Evolutionary conservation across 805 yeast genomes (phyloP), one percentile per base, ranked within the genome.

Genomic region (Ogataea nonfermentans): DNA sequence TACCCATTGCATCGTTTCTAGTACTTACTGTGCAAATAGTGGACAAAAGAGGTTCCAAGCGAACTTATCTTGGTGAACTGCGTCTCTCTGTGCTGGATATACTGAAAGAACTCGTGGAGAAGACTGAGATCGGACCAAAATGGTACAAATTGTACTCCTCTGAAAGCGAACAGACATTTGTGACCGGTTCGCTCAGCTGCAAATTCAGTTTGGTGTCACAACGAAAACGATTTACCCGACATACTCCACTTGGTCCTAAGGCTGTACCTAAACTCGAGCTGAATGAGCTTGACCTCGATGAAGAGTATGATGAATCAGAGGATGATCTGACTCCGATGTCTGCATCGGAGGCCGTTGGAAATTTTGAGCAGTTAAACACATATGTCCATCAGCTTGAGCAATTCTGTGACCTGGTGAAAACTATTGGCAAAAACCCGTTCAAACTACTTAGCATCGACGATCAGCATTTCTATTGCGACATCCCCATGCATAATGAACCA

Each of bases 41-140:
- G 43, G 59, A 55, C 38, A 46, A 43, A 24, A 56, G 49, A 32
- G 46, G 49, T 24, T 35, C 47, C 5, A 43, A 44, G 32, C 47
- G 48, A 29, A 51, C 48, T 12, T 59, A 59, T 35, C 27, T 58
- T 13, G 64, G 64, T 7, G 64, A 59, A 33, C 35, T 58, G 17
- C 45, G 64, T 28, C 24, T 59, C 1, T 50, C 58, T 2, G 30
- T 58, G 14, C 27, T 49, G 11, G 59, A 52, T 17, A 28, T 59
- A 9, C 29, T 56, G 20, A 30, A 44, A n/a, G 40, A 47, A 17
- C 16, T 52, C 35, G 28, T 16, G 13, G 19, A 6, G 2, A 36
- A 37, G 9, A 29, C 43, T 9, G 56, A 47, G 11, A 40, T 46
- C 7, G 53, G 48, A 9, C 50, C 46, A 9, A 46, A 36, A 34